These are phyloP conservation scores for Anthracocystis panici-leucophaei DNA, from an alignment of 1,284 basidiomycete genomes.

Conservation along the genomic window DNA sequence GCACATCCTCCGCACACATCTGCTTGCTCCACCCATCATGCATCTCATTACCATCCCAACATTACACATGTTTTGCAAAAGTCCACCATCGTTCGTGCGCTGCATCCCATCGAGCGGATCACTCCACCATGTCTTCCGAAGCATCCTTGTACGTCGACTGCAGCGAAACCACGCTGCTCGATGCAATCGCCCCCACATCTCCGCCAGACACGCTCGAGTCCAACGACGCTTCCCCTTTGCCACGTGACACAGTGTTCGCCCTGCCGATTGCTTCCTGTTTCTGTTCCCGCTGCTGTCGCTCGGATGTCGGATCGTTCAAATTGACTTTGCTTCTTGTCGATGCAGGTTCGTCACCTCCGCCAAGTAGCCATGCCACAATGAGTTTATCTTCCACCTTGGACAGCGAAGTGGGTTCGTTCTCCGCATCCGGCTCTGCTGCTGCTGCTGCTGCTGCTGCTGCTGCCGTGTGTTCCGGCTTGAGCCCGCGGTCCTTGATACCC, in stretches of 20 bases:
- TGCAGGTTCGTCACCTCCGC: slow-evolving; percentile 38
- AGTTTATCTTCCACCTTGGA: slow-evolving; percentile 33
- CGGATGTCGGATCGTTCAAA: neutral
- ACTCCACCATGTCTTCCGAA: slow-evolving; percentile 15
- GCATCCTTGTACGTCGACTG: slow-evolving; percentile 53
- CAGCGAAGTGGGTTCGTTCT: slow-evolving; percentile 22
- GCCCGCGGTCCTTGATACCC: neutral
- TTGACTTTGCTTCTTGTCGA: neutral
- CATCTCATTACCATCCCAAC: neutral
- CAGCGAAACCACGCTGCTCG: slow-evolving; percentile 45
- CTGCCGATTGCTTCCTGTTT: slow-evolving; percentile 1
- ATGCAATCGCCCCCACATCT: slow-evolving; percentile 10
- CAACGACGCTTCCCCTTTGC: slow-evolving; percentile 9
- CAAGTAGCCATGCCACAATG: slow-evolving; percentile 61
- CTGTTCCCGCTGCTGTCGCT: neutral
- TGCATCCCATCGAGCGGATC: neutral
- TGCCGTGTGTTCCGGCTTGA: neutral
- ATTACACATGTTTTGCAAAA: too few relatives aligned
- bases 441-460: neutral
- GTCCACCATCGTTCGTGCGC: neutral
- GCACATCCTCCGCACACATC: neutral
- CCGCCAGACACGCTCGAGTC: slow-evolving; percentile 17
- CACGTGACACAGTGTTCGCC: neutral
- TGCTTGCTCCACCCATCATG: neutral
- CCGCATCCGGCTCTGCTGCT: neutral